Base-by-base conservation (phyloP, 140 eudicot genomes). In the Artemisia princeps region DNA sequence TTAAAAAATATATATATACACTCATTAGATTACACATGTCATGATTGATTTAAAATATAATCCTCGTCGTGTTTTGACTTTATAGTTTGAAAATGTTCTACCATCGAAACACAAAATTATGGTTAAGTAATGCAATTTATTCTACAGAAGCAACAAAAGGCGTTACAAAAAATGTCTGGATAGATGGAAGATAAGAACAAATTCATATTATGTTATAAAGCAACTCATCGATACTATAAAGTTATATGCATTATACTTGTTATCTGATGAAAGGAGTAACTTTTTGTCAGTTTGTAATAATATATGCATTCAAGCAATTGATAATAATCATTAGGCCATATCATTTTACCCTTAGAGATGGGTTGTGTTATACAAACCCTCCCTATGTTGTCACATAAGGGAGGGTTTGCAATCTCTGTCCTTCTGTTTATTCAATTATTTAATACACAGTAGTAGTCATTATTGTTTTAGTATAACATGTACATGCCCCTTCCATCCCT, bases 51-150 rank as follows among this genome's bases (percentile, higher is more conserved):
- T 60, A 12, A 28, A 15, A 60, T 46, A 59, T 28, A 70, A 60
- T 57, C 30, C 8, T 70, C 46, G 30, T 70, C 60, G 15, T 45
- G 73, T 46, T 10, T 26, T 13, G n/a, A 12, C 59, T 14, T 58
- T 60, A 10, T 26, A 23, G 66, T 45, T 46, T 24, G 42, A 11
- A 37, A 11, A 54, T 33, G 3, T 55, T 54, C 37, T 68, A 16
- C 67, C 6, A 42, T 37, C 4, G 28, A 24, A 24, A 24, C 28
- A 24, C 28, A 24, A 2, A 24, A 2, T 24, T 58, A 24, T 51
- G 3, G 55, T 51, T 51, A 10, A n/a, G 6, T 51, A 12, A 12
- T n/a, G 55, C 16, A 12, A 24, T 57, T 23, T 58, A 58, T 33
- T 33, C 42, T 33, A 33, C 42, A 33, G 6, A 33, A 4, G 42